Evolutionary conservation across 1,284 basidiomycete species (phyloP).

Genomic region (Naganishia albida): DNA sequence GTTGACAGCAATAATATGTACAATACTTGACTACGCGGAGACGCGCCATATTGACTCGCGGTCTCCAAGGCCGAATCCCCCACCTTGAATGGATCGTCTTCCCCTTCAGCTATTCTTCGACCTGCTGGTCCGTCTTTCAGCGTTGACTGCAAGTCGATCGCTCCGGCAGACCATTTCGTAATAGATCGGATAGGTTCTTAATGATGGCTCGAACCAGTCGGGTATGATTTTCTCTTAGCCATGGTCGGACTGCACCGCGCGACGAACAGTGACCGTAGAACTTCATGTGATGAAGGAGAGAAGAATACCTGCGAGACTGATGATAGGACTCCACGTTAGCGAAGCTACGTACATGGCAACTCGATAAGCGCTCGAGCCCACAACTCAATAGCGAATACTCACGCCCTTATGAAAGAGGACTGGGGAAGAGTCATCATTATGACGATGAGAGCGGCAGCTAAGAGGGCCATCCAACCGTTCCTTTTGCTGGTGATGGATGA

Average conservation of each 20-base stretch:
- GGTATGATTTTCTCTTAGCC: not conserved
- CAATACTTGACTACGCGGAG: not conserved
- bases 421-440: constrained; percentile 45
- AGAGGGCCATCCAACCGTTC: constrained; percentile 42
- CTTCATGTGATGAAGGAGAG: constrained; percentile 44
- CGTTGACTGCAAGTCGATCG: constrained; percentile 46
- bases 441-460: constrained; percentile 40
- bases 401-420: constrained; percentile 40
- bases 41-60: not conserved
- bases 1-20: constrained; percentile 4
- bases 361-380: not conserved
- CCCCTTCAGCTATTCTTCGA: not conserved
- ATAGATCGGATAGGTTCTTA: constrained; percentile 51
- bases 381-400: no score
- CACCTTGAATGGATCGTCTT: constrained; percentile 13
- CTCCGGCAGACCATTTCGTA: constrained; percentile 53
- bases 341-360: constrained; percentile 37
- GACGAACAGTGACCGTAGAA: constrained; percentile 43
- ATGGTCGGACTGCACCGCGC: no score
- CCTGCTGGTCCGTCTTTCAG: constrained; percentile 24
- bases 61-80: constrained; percentile 2
- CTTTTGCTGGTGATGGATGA: no score
- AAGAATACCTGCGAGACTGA: constrained; percentile 41
- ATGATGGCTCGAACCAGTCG: constrained; percentile 42
- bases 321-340: constrained; percentile 50